A percentile compares a stretch with the other conserved stretches of the same genome.
phyloP scores from a whole-genome alignment of 2,329 filamentous ascomycete species.

The Aureobasidium sp. region DNA sequence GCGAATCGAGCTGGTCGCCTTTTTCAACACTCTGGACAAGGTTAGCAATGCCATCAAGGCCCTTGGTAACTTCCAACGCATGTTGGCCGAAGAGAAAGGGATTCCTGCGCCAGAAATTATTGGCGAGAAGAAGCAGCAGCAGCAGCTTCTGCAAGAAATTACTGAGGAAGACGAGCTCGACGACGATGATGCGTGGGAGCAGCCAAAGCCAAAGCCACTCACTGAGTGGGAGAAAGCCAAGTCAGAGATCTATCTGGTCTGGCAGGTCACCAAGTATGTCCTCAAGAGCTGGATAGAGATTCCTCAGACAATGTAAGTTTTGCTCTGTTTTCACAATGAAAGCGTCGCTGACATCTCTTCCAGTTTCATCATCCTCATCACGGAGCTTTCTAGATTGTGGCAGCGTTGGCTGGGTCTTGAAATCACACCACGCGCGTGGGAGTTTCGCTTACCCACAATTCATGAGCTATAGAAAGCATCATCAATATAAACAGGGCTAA shows the following conservation, averaged over 20 bases:
- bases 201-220: slow-evolving; percentile 29
- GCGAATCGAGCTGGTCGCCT: slow-evolving; percentile 83
- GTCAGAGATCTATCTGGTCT: slow-evolving; percentile 56
- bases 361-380: slow-evolving; percentile 37
- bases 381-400: slow-evolving; percentile 49
- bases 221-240: slow-evolving; percentile 50
- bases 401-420: slow-evolving; percentile 55
- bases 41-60: slow-evolving; percentile 73
- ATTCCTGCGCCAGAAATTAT: slow-evolving; percentile 20
- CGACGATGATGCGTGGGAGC: slow-evolving; percentile 22
- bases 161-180: slow-evolving; percentile 17
- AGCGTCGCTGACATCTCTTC: slow-evolving; percentile 4
- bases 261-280: slow-evolving; percentile 56
- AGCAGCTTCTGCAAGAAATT: slow-evolving; percentile 17
- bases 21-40: slow-evolving; percentile 88
- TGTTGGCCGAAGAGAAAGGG: slow-evolving; percentile 29
- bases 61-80: slow-evolving; percentile 60
- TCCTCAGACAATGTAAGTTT: slow-evolving; percentile 61
- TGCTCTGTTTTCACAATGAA: background rate
- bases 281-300: slow-evolving; percentile 60
- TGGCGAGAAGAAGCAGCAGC: slow-evolving; percentile 23
- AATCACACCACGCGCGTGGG: slow-evolving; percentile 49
- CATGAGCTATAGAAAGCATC: slow-evolving; percentile 19
- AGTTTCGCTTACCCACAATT: slow-evolving; percentile 34
- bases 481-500: slow-evolving; percentile 4